Conservation (phyloP, 495 filamentous ascomycete genomes). For the Annulohypoxylon maeteangense region DNA sequence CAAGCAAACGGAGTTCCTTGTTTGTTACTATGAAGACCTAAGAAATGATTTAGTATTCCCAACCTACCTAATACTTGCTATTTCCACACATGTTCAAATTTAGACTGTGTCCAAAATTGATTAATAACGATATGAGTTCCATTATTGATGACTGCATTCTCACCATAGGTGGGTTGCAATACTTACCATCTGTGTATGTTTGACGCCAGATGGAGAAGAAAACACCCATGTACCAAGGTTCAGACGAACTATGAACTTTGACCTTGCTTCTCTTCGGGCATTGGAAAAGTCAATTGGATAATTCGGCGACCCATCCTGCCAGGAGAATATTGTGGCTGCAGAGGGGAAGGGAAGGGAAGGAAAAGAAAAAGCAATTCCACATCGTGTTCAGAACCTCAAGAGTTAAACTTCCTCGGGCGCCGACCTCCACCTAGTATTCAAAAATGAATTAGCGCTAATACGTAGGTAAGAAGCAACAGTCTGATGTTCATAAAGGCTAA, state of each 20-base stretch:
- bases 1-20: slow-evolving; percentile 23
- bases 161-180: neutral
- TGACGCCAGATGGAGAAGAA: slow-evolving; percentile 4
- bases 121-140: neutral
- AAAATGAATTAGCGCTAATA: neutral
- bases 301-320: slow-evolving; percentile 6
- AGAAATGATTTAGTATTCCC: slow-evolving; percentile 20
- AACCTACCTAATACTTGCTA: neutral
- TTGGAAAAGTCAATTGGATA: slow-evolving; percentile 2
- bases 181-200: neutral
- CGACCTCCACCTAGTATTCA: neutral
- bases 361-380: slow-evolving; percentile 29
- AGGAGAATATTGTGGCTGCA: slow-evolving; percentile 20
- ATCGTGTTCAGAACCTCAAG: neutral
- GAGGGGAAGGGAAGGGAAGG: neutral
- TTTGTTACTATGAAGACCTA: slow-evolving; percentile 27
- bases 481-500: slow-evolving; percentile 15
- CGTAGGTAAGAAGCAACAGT: neutral
- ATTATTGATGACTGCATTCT: neutral
- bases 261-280: neutral
- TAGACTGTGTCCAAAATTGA: neutral
- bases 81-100: neutral
- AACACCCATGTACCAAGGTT: slow-evolving; percentile 6
- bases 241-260: neutral
- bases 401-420: slow-evolving; percentile 25